These are phyloP conservation scores for Rheum nobile DNA, from an alignment of 148 eudicot species.

Conservation along the genomic window DNA sequence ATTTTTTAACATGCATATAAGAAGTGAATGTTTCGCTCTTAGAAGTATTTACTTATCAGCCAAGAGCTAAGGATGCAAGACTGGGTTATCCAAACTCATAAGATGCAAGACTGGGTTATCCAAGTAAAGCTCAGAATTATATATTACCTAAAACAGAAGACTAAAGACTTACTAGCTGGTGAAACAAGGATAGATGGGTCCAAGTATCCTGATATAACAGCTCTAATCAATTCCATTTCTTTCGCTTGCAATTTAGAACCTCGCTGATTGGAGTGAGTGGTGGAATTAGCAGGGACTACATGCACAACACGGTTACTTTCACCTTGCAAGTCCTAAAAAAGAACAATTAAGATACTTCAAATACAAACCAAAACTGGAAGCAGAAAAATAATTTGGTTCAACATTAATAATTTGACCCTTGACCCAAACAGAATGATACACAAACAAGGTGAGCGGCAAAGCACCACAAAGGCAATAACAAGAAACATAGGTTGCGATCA, in stretches of 20 bases:
- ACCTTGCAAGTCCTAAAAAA: constrained; percentile 37
- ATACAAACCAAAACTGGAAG: background rate
- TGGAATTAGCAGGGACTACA: constrained; percentile 49
- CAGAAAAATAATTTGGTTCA: background rate
- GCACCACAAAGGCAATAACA: background rate
- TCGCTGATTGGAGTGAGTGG: constrained; percentile 18
- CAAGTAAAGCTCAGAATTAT: background rate
- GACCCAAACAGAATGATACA: background rate
- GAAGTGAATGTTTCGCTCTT: background rate
- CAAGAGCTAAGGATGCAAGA: background rate
- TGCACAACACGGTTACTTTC: constrained; percentile 35
- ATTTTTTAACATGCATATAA: no score
- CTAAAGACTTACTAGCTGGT: constrained; percentile 62
- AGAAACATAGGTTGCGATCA: background rate
- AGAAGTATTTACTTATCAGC: background rate
- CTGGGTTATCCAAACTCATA: no score
- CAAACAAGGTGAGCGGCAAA: background rate
- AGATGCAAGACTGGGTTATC: background rate
- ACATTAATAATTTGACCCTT: background rate
- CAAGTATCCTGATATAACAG: constrained; percentile 62
- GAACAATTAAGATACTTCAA: background rate
- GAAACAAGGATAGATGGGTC: constrained; percentile 57
- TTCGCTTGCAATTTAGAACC: constrained; percentile 47
- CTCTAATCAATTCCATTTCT: constrained; percentile 53
- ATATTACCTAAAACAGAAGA: background rate